Base-by-base conservation (phyloP, 2,329 filamentous ascomycete species). In the Hypoxylon sp. region DNA sequence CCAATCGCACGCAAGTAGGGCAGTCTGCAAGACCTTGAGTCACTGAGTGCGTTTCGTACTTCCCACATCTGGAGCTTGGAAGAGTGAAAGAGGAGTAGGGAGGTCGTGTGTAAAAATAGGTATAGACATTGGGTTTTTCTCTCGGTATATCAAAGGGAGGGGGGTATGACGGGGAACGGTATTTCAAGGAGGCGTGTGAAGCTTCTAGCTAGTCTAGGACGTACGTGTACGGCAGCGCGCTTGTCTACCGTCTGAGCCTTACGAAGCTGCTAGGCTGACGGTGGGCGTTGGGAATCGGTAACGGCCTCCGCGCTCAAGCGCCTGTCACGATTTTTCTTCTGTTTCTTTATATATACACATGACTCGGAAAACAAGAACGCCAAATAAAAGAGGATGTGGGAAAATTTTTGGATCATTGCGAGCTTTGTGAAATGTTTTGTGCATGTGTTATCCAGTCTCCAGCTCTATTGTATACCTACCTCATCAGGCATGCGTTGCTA, bases 181-280 rank as follows among this genome's bases (percentile, higher is more conserved):
- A 17, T 35, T 17, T 5, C 13, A 10, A 3, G 9, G 45, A 43
- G 38, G 41, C 26, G 26, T 23, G 29, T 18, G 27, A 15, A 21
- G 48, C 33, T 58, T 58, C 60, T 64, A 63, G 61, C 61, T 61
- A 63, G 61, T 56, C 61, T 63, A 63, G 55, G n/a, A n/a, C n/a
- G n/a, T n/a, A 55, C 54, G 60, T 58, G 56, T 58, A 56, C 48
- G 60, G 50, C n/a, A 7, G 11, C 33, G 37, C n/a, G n/a, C n/a
- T n/a, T 21, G 55, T 58, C 24, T 57, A 48, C 37, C 43, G 35
- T 48, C 15, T 40, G 40, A 47, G 33, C 38, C 33, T 24, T 9
- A 23, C 15, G 24, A 37, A 41, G 23, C 20, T 18, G 15, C 46
- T 50, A 35, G 13, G n/a, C 29, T 17, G 18, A 4, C 8, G 38